Evolutionary conservation across 1,139 yeast species (phyloP).

Genomic region (Yueomyces sp.): DNA sequence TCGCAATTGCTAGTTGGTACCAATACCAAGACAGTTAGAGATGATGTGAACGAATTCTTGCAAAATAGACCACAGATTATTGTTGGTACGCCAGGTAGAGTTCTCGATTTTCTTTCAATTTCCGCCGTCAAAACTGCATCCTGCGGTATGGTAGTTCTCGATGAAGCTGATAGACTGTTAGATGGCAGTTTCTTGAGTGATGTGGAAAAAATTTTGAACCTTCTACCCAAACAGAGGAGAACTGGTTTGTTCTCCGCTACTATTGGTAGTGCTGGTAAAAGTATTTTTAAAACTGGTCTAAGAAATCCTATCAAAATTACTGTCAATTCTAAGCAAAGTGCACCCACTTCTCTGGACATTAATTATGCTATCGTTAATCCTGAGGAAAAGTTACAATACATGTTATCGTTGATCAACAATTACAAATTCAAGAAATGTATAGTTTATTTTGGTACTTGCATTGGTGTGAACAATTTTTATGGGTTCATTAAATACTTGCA

Average conservation of each 20-base stretch:
- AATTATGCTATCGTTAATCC: slow-evolving; percentile 53
- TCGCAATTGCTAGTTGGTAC: slow-evolving; percentile 82
- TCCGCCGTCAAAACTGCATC: slow-evolving; percentile 40
- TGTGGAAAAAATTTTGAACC: slow-evolving; percentile 49
- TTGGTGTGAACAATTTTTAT: slow-evolving; percentile 66
- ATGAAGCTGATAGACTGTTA: slow-evolving; percentile 84
- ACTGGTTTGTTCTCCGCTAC: slow-evolving; percentile 93
- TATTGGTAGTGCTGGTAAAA: slow-evolving; percentile 62
- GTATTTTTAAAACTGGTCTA: slow-evolving; percentile 66
- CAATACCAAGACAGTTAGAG: slow-evolving; percentile 41
- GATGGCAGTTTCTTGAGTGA: slow-evolving; percentile 69
- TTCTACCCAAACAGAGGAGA: slow-evolving; percentile 79
- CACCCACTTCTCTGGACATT: slow-evolving; percentile 56
- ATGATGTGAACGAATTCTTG: slow-evolving; percentile 53
- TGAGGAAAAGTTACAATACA: slow-evolving; percentile 42
- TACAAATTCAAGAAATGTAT: slow-evolving; percentile 61
- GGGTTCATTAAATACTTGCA: slow-evolving; percentile 33
- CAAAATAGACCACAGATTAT: slow-evolving; percentile 53
- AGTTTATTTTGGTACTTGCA: slow-evolving; percentile 87
- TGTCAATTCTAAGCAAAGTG: slow-evolving; percentile 41
- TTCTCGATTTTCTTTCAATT: slow-evolving; percentile 53
- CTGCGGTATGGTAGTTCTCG: slow-evolving; percentile 67
- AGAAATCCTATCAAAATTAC: slow-evolving; percentile 79
- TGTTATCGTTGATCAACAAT: slow-evolving; percentile 42
- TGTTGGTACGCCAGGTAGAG: slow-evolving; percentile 89